Evolutionary conservation across 495 filamentous ascomycete genomes (phyloP).

Genomic region (Articulospora tetracladia): DNA sequence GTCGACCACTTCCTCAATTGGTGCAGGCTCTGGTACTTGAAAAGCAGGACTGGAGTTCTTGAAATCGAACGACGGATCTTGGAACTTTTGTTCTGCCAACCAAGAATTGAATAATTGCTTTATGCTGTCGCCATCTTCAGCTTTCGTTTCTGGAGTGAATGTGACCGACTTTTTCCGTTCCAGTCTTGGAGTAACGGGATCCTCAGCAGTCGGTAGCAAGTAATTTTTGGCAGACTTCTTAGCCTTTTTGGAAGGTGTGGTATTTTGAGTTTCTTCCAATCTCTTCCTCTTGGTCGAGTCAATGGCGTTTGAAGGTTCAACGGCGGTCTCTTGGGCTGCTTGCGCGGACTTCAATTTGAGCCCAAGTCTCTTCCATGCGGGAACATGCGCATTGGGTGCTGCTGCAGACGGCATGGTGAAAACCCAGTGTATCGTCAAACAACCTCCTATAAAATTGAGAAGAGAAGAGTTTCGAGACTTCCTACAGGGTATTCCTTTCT

Average conservation of each 20-base stretch:
- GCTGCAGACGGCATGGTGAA: slow-evolving; percentile 21
- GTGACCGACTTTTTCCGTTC: slow-evolving; percentile 66
- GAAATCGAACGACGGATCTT: slow-evolving; percentile 22
- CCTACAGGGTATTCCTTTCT: slow-evolving; percentile 7
- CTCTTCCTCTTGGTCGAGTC: slow-evolving; percentile 21
- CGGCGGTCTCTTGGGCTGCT: slow-evolving; percentile 18
- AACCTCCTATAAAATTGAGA: slow-evolving; percentile 3
- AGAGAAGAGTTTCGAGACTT: slow-evolving; percentile 4
- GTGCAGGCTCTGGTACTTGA: slow-evolving; percentile 13
- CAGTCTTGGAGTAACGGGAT: slow-evolving; percentile 21
- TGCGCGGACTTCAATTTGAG: slow-evolving; percentile 67
- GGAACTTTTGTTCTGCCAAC: slow-evolving; percentile 32
- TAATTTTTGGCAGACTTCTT: slow-evolving; percentile 8
- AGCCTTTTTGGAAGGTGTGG: slow-evolving; percentile 25
- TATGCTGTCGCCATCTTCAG: slow-evolving; percentile 48
- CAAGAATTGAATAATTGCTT: slow-evolving; percentile 42
- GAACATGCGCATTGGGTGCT: slow-evolving; percentile 39
- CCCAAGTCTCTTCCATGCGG: slow-evolving; percentile 75
- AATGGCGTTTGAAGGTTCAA: slow-evolving; percentile 19
- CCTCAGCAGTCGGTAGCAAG: background rate
- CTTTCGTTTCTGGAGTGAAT: slow-evolving; percentile 69
- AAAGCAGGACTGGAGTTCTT: slow-evolving; percentile 15
- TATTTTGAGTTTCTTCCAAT: background rate
- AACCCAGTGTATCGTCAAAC: background rate
- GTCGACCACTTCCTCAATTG: slow-evolving; percentile 20